A percentile compares a stretch with the other conserved stretches of the same genome.
These are phyloP conservation scores for Lyophyllum atratum DNA, from an alignment of 768 basidiomycete genomes.

Conservation along the genomic window DNA sequence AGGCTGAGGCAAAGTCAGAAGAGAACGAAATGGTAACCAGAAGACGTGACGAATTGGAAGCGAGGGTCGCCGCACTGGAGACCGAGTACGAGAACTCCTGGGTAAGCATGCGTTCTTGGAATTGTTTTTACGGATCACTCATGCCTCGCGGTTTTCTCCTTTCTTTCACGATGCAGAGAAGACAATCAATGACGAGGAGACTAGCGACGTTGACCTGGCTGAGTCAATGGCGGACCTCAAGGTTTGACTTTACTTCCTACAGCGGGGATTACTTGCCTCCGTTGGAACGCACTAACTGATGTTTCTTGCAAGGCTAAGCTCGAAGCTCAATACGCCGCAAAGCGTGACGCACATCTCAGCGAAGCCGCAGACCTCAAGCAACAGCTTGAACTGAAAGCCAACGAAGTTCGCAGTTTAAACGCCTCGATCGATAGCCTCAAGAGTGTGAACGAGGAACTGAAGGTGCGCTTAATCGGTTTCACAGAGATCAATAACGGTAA, in stretches of 20 bases:
- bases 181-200: slow-evolving; percentile 87
- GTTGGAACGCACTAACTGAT: slow-evolving; percentile 10
- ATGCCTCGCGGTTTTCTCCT: slow-evolving; percentile 8
- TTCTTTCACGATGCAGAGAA: slow-evolving; percentile 61
- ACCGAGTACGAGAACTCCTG: slow-evolving; percentile 93
- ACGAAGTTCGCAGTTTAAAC: slow-evolving; percentile 83
- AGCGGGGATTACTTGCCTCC: slow-evolving; percentile 12
- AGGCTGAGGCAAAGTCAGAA: slow-evolving; percentile 88
- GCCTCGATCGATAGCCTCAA: slow-evolving; percentile 90
- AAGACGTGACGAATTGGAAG: slow-evolving; percentile 86
- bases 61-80: slow-evolving; percentile 77
- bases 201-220: slow-evolving; percentile 77
- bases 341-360: slow-evolving; percentile 84
- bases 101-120: slow-evolving; percentile 50
- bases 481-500: slow-evolving; percentile 5
- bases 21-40: slow-evolving; percentile 86
- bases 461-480: slow-evolving; percentile 52
- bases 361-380: slow-evolving; percentile 88
- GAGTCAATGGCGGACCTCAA: slow-evolving; percentile 91
- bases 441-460: slow-evolving; percentile 96
- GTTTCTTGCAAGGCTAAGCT: slow-evolving; percentile 71
- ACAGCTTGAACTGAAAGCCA: slow-evolving; percentile 81
- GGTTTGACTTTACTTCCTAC: slow-evolving; percentile 40
- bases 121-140: slow-evolving; percentile 14
- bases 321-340: slow-evolving; percentile 90